Evolutionary conservation across 1,139 yeast genomes (phyloP).

Genomic region (Scheffersomyces illinoinensis): DNA sequence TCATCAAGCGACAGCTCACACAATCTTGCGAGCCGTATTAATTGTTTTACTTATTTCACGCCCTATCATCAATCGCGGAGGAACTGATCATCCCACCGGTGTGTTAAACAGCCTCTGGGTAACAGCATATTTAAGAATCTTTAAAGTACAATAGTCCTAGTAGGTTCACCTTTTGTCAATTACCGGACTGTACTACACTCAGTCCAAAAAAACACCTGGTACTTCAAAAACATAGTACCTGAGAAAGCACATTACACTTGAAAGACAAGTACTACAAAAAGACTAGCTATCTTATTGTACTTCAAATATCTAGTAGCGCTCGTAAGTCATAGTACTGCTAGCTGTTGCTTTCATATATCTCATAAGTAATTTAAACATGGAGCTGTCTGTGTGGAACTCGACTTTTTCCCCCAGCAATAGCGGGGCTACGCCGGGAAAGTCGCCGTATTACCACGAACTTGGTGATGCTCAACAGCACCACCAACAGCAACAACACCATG

Average conservation of each 20-base stretch:
- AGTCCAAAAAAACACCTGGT: background rate
- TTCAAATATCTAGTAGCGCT: background rate
- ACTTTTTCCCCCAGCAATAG: constrained; percentile 17
- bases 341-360: background rate
- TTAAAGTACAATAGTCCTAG: background rate
- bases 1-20: background rate
- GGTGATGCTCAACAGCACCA: constrained; percentile 6
- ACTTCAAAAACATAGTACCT: background rate
- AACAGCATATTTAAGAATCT: background rate
- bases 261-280: too few species aligned
- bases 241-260: too few species aligned
- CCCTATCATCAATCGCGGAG: background rate
- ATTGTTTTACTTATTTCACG: background rate
- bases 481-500: constrained; percentile 5
- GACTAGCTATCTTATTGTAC: background rate
- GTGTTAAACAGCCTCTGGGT: background rate
- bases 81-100: background rate
- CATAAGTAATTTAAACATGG: constrained; percentile 9
- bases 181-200: background rate
- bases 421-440: constrained; percentile 15
- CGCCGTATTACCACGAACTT: constrained; percentile 15
- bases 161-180: background rate
- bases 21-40: background rate
- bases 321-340: background rate
- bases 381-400: constrained; percentile 17